These are phyloP conservation scores for Murraya koenigii DNA, from an alignment of 345 rosid genomes.

Conservation along the genomic window DNA sequence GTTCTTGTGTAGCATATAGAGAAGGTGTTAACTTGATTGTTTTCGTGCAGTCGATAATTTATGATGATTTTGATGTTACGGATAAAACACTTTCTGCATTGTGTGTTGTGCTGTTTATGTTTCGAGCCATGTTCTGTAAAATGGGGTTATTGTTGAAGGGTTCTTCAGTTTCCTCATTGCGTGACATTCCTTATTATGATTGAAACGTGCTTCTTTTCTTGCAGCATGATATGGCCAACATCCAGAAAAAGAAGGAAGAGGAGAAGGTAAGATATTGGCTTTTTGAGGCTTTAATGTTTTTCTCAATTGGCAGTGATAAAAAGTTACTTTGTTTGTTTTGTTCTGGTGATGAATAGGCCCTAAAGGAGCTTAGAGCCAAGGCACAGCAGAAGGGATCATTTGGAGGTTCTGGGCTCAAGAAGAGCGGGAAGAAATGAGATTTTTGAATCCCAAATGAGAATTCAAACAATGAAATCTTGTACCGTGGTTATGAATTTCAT, in stretches of 20 bases:
- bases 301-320: neutral
- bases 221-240: constrained; percentile 55
- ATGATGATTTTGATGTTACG: neutral
- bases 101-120: neutral
- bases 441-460: neutral
- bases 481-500: neutral
- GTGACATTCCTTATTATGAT: neutral
- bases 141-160: neutral
- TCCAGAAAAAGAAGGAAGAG: constrained; percentile 81
- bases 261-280: constrained; percentile 45
- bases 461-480: neutral
- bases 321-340: neutral
- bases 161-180: neutral
- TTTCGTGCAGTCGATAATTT: neutral
- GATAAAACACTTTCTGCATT: neutral
- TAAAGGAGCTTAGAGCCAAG: constrained; percentile 82
- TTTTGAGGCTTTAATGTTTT: neutral
- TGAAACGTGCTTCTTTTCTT: neutral
- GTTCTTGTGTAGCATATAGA: neutral
- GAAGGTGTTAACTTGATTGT: neutral
- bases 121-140: neutral
- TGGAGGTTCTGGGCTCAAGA: constrained; percentile 93
- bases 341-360: constrained; percentile 45
- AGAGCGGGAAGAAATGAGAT: constrained; percentile 88
- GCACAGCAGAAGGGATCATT: constrained; percentile 73